phyloP scores from a whole-genome alignment of 306 rosid species.

The Vicia faba region DNA sequence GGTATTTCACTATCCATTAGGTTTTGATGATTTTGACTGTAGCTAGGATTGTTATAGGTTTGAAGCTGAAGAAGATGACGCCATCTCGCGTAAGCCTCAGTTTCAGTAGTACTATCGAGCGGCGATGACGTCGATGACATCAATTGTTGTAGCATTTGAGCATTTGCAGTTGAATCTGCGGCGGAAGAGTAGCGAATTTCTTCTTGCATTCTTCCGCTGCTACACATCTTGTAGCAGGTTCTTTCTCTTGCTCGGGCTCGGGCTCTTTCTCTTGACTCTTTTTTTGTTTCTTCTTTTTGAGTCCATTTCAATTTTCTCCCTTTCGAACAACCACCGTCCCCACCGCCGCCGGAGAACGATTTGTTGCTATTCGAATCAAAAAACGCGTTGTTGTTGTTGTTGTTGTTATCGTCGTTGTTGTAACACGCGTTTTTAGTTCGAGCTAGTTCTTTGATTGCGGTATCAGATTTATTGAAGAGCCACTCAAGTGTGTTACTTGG shows the following conservation, averaged over 20 bases:
- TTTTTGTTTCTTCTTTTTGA: slow-evolving; percentile 38
- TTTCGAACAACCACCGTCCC: slow-evolving; percentile 3
- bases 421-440: slow-evolving; percentile 36
- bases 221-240: slow-evolving; percentile 56
- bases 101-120: slow-evolving; percentile 26
- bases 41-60: slow-evolving; percentile 27
- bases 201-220: slow-evolving; percentile 13
- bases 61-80: slow-evolving; percentile 30
- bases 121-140: slow-evolving; percentile 26
- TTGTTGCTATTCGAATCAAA: slow-evolving; percentile 36
- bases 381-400: neutral
- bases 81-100: slow-evolving; percentile 37
- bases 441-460: slow-evolving; percentile 58
- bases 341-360: neutral
- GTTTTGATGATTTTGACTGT: neutral
- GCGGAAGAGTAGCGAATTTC: slow-evolving; percentile 28
- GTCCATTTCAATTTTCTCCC: slow-evolving; percentile 42
- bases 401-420: neutral
- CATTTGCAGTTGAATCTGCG: neutral
- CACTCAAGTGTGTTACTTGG: slow-evolving; percentile 91
- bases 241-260: slow-evolving; percentile 86
- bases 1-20: slow-evolving; percentile 8
- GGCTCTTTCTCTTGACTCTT: slow-evolving; percentile 67
- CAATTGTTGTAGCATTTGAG: slow-evolving; percentile 42
- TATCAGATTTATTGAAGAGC: slow-evolving; percentile 68